Base-by-base conservation (phyloP, 768 basidiomycete species). In the Tylopilus rubrobrunneus region DNA sequence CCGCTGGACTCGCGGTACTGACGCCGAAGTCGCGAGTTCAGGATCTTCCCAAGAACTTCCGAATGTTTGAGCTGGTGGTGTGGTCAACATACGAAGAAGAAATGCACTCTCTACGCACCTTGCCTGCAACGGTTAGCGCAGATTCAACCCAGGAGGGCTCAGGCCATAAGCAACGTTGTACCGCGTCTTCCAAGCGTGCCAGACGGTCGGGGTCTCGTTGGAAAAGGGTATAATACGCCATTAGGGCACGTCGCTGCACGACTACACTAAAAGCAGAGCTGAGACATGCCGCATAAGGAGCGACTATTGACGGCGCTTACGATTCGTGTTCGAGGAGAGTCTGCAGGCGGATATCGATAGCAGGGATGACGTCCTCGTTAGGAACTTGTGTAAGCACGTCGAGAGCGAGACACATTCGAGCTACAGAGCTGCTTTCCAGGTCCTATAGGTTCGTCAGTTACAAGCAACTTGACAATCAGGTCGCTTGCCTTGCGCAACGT, bases 401-500 rank as follows among this genome's bases (percentile, higher is more conserved):
- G 42, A 92, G 73, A 17, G 89, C 89, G 33, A 92, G 76, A 58
- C 82, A 86, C 53, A 91, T 83, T 14, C 79, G 78, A 19, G 83
- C 61, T 41, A 80, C 58, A 3, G 74, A 71, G 3, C 74, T 56
- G 48, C 81, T 81, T 67, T 90, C 88, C 28, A 94, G 66, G 63
- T 94, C 91, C 90, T 92, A 29, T 5, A 23, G 19, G 42, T 12
- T 12, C 25, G 19, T 62, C n/a, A 65, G 23, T 14, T 36, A 29
- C 43, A 19, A 44, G 41, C 10, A 8, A 56, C 29, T 45, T 10
- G 40, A 31, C 28, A 17, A 34, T 10, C 49, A 45, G 5, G 34
- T 28, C 7, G 42, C 66, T 52, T 61, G 84, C 91, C 78, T 93
- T 93, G 57, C 89, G 83, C 33, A 92, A 66, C 5, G 91, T 92